Base-by-base conservation (phyloP, 2,329 filamentous ascomycete species). In the Curvularia lunata region DNA sequence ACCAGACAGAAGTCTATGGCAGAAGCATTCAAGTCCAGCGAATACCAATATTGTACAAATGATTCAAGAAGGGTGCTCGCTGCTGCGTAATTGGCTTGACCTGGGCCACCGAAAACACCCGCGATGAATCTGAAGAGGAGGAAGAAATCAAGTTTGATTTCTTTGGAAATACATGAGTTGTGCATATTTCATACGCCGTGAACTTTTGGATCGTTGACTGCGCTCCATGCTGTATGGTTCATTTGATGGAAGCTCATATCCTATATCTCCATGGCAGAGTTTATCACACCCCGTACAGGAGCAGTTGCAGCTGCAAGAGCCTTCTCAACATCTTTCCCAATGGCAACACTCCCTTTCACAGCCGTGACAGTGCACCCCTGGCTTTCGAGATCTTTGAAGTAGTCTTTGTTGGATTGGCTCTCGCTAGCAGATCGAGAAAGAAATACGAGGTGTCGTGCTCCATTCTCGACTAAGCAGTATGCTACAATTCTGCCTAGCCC, bases 401-500 rank as follows among this genome's bases (percentile, higher is more conserved):
- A 30, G 9, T 5, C 27, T 30, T 30, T 30, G 6, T 30, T 8
- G 6, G 21, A 16, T n/a, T 18, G 3, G 16, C 42, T 28, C 28
- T n/a, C 9, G 16, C 42, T 8, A 30, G 27, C 27, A 30, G 4
- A 8, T 8, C 27, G 27, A 8, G 27, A 30, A 30, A 30, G 27
- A 30, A 30, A 30, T 5, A 30, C 9, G 7, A 30, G 27, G 7
- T 30, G 27, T 5, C 59, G 30, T 1, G 70, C 70, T 2, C 67
- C 69, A 8, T 59, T 30, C 37, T 53, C 38, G 1, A 58, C 58
- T 62, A 74, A 57, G 64, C 63, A 71, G 4, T 18, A 34, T 0
- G 59, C 49, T 1, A 72, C 32, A 4, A 57, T 37, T 1, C 56
- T 30, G 0, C 69, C 66, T 4, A 74, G 52, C 4, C 71, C 71